Evolutionary conservation across 106 monocot species (phyloP).

Genomic region (Apostasia shenzhenica): DNA sequence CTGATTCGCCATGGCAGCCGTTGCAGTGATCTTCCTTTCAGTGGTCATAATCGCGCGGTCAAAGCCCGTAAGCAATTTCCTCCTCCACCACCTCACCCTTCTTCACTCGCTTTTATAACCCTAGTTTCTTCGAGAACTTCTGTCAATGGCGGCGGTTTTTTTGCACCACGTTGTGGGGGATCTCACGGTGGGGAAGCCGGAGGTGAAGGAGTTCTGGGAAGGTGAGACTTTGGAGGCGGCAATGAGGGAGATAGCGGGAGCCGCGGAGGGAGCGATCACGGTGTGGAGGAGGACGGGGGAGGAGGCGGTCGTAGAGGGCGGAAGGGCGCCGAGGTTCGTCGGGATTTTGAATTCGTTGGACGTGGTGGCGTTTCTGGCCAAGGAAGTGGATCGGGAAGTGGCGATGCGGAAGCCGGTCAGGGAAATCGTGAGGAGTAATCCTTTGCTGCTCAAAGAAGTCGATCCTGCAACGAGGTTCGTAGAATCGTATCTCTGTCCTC

Average conservation of each 20-base stretch:
- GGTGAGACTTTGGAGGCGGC: conserved; percentile 55
- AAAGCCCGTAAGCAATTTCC: conserved; percentile 32
- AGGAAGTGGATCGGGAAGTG: conserved; percentile 10
- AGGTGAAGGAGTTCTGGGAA: conserved; percentile 41
- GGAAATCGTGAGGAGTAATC: conserved; percentile 31
- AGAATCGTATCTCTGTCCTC: neutral
- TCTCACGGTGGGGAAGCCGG: conserved; percentile 66
- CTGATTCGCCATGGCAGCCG: conserved; percentile 8
- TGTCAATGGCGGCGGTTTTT: conserved; percentile 36
- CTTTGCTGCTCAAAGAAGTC: conserved; percentile 30
- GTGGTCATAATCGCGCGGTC: conserved; percentile 6
- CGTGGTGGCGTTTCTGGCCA: conserved; percentile 42
- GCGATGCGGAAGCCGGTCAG: conserved; percentile 31
- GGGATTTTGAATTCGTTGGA: conserved; percentile 42
- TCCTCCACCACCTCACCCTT: conserved; percentile 53
- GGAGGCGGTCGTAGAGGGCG: neutral
- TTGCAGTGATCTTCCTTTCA: conserved; percentile 5
- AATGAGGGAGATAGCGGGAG: conserved; percentile 35
- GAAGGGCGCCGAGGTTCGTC: conserved; percentile 34
- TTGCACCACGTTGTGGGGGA: conserved; percentile 70
- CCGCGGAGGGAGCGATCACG: conserved; percentile 45
- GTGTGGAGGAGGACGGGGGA: conserved; percentile 29
- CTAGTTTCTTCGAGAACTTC: neutral
- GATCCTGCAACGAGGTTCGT: conserved; percentile 41
- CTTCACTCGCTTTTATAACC: conserved; percentile 51